Conservation (phyloP, 75 land plant genomes). For the Pseudotsuga menziesii region DNA sequence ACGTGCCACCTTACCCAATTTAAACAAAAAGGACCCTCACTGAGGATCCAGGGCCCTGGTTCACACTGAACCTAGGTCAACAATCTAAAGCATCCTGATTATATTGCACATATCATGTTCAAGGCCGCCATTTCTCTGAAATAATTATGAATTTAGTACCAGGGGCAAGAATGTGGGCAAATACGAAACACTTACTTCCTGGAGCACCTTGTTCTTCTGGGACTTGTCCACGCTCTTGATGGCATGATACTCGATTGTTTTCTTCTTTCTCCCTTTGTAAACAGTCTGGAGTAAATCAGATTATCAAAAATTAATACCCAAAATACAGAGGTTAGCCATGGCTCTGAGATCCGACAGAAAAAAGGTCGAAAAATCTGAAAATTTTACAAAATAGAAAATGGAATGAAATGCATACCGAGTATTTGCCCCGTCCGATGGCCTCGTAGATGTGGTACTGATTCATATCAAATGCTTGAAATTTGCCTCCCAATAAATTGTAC, state of each 20-base stretch:
- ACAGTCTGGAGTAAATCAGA: slow-evolving; percentile 58
- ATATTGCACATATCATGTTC: no score
- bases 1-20: no score
- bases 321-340: slow-evolving; percentile 7
- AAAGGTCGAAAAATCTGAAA: neutral
- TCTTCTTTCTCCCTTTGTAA: slow-evolving; percentile 97
- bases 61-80: no score
- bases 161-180: no score
- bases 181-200: slow-evolving; percentile 59
- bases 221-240: slow-evolving; percentile 97
- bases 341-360: neutral
- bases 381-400: neutral
- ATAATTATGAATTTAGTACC: no score
- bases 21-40: no score
- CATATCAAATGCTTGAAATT: slow-evolving; percentile 28
- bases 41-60: no score
- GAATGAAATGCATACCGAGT: slow-evolving; percentile 55
- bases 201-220: slow-evolving; percentile 77
- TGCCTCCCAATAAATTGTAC: no score
- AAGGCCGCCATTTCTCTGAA: no score
- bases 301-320: no score
- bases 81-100: no score
- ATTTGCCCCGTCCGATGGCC: slow-evolving; percentile 93
- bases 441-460: slow-evolving; percentile 96
- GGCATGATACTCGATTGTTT: slow-evolving; percentile 94